Base-by-base conservation (phyloP, 805 yeast genomes). In the Starmerella apis region DNA sequence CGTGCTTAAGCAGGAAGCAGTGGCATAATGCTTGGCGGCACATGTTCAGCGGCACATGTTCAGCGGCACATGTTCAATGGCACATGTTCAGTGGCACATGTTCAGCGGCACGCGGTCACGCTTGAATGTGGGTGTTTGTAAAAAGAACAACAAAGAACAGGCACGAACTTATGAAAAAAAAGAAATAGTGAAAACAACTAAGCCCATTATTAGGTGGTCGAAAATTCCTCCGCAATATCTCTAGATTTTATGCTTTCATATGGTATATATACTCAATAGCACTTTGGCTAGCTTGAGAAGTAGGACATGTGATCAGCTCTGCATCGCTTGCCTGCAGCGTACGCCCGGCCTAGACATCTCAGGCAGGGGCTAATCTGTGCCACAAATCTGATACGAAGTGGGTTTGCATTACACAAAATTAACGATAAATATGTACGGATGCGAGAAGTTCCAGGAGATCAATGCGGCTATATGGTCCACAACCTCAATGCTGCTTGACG, bases 401-500 rank as follows among this genome's bases (percentile, higher is more conserved):
- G n/a, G n/a, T n/a, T n/a, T n/a, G n/a, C n/a, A n/a, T n/a, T n/a
- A n/a, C n/a, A n/a, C n/a, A n/a, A n/a, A n/a, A n/a, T n/a, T n/a
- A n/a, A n/a, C n/a, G n/a, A n/a, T n/a, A n/a, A n/a, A n/a, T 14
- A n/a, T 24, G 27, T 10, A 14, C 33, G 48, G 32, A 9, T 10
- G 7, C n/a, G 22, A n/a, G 37, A 42, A 37, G 31, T 19, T 20
- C 25, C 45, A 50, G 25, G 33, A 32, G 7, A 25, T 35, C 11
- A 52, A 39, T 19, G 49, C 53, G 20, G 19, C 45, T 3, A 42
- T 53, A n/a, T 53, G 56, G 56, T 39, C 54, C 11, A 6, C 31
- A 1, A 47, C 53, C 2, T 16, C 54, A 3, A 48, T 36, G 28
- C 24, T 53, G n/a, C 36, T 53, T 9, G 56, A 53, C 45, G 48